Evolutionary conservation across 441 rosid genomes (phyloP), one percentile per base, ranked within the genome.

Genomic region (Melastoma candidum): DNA sequence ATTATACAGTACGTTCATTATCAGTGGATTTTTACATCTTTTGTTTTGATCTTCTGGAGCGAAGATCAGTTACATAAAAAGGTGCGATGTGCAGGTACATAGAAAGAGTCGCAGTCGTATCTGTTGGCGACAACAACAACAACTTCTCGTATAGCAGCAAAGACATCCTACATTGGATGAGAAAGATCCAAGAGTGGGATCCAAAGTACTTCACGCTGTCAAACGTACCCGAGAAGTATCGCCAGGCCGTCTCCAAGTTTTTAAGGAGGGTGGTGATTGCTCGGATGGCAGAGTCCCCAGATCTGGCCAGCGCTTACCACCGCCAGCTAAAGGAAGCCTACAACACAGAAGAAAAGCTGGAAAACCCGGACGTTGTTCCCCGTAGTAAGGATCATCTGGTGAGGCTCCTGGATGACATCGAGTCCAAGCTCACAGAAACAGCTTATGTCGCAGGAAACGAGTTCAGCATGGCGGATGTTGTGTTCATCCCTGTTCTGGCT

Each of bases 251-350:
- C 49, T 87, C 98, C 54, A 87, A 79, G 67, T 92, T 92, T 75
- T 48, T 71, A 56, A 74, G 98, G 62, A 76, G 77, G 63, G 95
- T 92, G 46, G 59, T 82, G 63, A 90, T 90, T 61, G 87, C 98
- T 36, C 71, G 95, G 50, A 85, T 90, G 96, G 89, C 93, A 0
- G 98, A 87, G 56, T 83, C 84, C n/a, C 93, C 95, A 2, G 83
- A 83, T 58, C 82, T 87, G 12, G 96, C 96, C 8, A 82, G 79
- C 55, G 82, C 93, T 9, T 92, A 92, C 80, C 96, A 92, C 66
- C 5, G 57, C 11, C 83, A 82, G 76, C 87, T 83, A 55, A 85
- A 72, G 68, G 96, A 82, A 29, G 87, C 85, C 26, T 71, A 85
- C 0, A 81, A 65, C 29, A 87, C 77, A 0, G 95, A 87, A 48